Evolutionary conservation across 495 filamentous ascomycete species (phyloP), one percentile per base, ranked within the genome.

Genomic region (Penicillium bovifimosum): DNA sequence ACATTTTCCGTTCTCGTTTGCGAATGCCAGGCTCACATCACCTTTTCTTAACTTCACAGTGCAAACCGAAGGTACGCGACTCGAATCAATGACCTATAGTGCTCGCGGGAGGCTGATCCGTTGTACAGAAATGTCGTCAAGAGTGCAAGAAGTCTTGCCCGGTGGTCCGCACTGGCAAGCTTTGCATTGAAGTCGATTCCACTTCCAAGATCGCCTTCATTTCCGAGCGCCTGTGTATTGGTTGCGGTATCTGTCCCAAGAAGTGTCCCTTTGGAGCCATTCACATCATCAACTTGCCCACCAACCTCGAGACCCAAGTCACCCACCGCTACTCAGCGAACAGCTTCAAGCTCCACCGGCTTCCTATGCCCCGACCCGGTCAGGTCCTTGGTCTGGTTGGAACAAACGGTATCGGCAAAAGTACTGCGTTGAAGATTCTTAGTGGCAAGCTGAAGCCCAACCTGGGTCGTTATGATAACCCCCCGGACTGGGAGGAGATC

Each of bases 371-470:
- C 39, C 83, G 93, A 36, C 93, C 93, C 28, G 95, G 95, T 26
- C 90, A 96, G 61, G 95, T 98, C n/a, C 76, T 98, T 18, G 93
- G 93, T 71, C 81, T 98, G 39, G 93, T 98, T 16, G 93, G 93
- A 64, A 96, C 92, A 47, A 97, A 98, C 83, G 93, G 93, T 87
- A 98, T 97, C 65, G 93, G 93, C 70, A 97, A 98, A 80, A 96
- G 91, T 74, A 97, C 93, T 0, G 93, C 93, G 1, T 76, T 98
- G 68, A 97, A 97, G 76, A 96, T 98, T 65, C 82, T 98, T 57
- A 93, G 90, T 63, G 93, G 93, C 53, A 98, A 97, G 72, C 78
- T 97, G 56, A 98, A 98, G 84, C 93, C 93, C 43, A 98, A 98
- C 65, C 71, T 98, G 63, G 93, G 93, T 47, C 79, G 88, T 62